Evolutionary conservation across 2,329 filamentous ascomycete species (phyloP), one percentile per base, ranked within the genome.

Genomic region (Pyrenophora graminea): DNA sequence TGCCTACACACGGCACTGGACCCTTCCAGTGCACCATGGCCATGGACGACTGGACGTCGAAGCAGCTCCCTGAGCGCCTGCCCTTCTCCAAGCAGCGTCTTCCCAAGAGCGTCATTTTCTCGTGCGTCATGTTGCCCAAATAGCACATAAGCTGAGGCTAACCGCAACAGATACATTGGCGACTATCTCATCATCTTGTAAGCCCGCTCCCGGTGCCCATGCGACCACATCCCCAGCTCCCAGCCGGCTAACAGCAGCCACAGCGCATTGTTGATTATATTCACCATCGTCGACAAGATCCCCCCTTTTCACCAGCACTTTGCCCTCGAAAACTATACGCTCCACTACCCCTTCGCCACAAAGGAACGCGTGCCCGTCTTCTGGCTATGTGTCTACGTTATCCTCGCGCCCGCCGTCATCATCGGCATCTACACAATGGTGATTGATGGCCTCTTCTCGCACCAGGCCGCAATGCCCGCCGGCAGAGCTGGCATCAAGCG

Each of bases 151-250:
- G 43, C 32, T 3, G 12, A 38, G 38, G 50, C 69, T 71, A 45
- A 70, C 60, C 48, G 31, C 15, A 21, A 30, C 61, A 83, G 80
- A 62, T 84, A 84, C 63, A 77, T 83, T 53, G 70, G 79, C 56
- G 82, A 85, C 74, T 85, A 84, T 75, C 75, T 82, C 45, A 82
- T 84, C 47, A 79, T 85, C 51, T 64, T 83, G 82, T 83, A 73
- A 63, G 79, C 8, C 45, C 47, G 37, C 57, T 36, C 52, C 45
- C 49, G 39, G 39, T 52, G 47, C 48, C 37, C 70, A 70, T 68
- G 62, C 71, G 67, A 70, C 62, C 69, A 65, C 68, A 56, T 71
- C 61, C 68, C 66, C 42, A 21, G 51, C 18, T 42, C 36, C 18
- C 44, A 39, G 25, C 36, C 30, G 48, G 70, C 58, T 36, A 45